These are phyloP conservation scores for Laguncularia racemosa DNA, from an alignment of 345 rosid genomes.

Conservation along the genomic window DNA sequence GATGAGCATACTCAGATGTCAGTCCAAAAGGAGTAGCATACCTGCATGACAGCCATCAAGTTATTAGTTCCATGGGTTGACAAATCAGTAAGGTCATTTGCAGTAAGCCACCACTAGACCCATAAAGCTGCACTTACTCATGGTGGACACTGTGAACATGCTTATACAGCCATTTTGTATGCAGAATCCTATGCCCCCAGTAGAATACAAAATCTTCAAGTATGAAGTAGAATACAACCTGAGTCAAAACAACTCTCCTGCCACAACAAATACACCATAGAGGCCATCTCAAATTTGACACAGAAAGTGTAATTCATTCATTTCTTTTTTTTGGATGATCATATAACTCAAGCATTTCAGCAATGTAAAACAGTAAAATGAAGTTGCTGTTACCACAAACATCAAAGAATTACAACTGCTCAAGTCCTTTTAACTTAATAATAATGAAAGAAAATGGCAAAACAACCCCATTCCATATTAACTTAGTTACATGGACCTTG, in stretches of 20 bases:
- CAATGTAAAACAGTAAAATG: too few relatives aligned
- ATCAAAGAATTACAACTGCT: too few relatives aligned
- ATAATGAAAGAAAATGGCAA: too few relatives aligned
- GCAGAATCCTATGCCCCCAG: constrained; percentile 94
- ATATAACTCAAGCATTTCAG: too few relatives aligned
- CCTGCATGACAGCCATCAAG: constrained; percentile 25
- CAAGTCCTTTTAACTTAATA: too few relatives aligned
- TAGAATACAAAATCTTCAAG: constrained; percentile 94
- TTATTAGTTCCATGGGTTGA: too few relatives aligned
- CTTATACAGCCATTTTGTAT: constrained; percentile 94
- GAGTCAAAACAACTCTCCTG: constrained; percentile 72
- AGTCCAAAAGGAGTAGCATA: constrained; percentile 96
- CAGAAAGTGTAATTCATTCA: too few relatives aligned
- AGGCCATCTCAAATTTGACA: not conserved
- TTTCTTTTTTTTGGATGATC: too few relatives aligned
- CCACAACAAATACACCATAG: constrained; percentile 9
- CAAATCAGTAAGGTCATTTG: not conserved
- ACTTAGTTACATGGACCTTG: too few relatives aligned
- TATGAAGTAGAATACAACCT: constrained; percentile 85
- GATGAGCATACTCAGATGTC: constrained; percentile 97
- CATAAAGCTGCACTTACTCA: constrained; percentile 62
- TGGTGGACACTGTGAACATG: constrained; percentile 97
- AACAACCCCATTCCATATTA: too few relatives aligned
- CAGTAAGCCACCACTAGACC: not conserved
- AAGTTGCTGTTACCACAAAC: too few relatives aligned